Evolutionary conservation across 2,329 filamentous ascomycete genomes (phyloP), one percentile per base, ranked within the genome.

Genomic region (Penicillium decumbens): DNA sequence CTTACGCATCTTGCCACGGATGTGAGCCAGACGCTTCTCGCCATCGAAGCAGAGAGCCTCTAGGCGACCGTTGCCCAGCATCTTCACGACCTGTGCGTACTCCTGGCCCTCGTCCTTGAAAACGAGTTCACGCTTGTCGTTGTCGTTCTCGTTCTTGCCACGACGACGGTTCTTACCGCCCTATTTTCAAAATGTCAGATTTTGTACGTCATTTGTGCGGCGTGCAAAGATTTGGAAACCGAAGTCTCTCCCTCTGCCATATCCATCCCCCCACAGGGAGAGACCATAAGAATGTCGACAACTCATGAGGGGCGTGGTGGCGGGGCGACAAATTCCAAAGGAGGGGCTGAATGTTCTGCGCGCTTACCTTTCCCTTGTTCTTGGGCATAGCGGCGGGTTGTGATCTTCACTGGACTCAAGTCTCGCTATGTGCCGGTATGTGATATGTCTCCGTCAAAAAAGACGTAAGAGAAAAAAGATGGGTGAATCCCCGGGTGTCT

Each of bases 61-160:
- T 42, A 96, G 84, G 64, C 91, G 88, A 61, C 91, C 90, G 81
- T 95, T 95, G 60, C 90, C 90, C 55, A 95, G 82, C 91, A 96
- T 95, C 81, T 95, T 95, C 64, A 91, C 77, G 63, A 93, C 88
- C 76, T 93, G 88, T 45, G 88, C 88, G 64, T 89, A 89, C 75
- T 88, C 85, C 80, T 97, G 92, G 62, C 92, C 92, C 70, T 97
- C 92, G 74, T 97, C 93, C 78, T 96, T 96, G 85, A 97, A 97
- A 68, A 89, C 92, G 67, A 97, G 82, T 75, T 97, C 92, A 75
- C 92, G 91, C 82, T 96, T 96, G 79, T 96, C 91, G 72, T 96
- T 95, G 80, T 97, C 93, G 77, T 93, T 95, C 79, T 95, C 89
- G 82, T 95, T 95, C 87, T 96, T 97, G 77, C 92, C 92, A 78